Evolutionary conservation across 495 filamentous ascomycete species (phyloP), one percentile per base, ranked within the genome.

Genomic region (Ramalina intermedia): DNA sequence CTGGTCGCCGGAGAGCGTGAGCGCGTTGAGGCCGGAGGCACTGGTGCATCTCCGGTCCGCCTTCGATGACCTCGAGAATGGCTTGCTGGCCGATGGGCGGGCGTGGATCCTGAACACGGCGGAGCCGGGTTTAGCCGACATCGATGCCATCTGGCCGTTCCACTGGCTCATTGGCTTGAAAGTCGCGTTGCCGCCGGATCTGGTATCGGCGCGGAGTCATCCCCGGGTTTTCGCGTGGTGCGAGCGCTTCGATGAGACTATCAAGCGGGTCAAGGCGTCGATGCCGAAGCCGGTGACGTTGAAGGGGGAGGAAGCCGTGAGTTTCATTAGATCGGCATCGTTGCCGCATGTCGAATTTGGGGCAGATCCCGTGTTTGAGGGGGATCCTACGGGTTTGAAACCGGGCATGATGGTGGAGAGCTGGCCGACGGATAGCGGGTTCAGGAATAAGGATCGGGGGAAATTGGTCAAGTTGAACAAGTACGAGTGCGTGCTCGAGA

Each of bases 121-220:
- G 9, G 59, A 58, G 24, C 70, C 77, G 9, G 60, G 60, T 13
- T 55, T 79, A 56, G 74, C 67, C 4, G 81, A 83, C 59, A 71
- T 83, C 39, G 74, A 81, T 58, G 66, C 69, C 16, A 64, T 78
- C 12, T 84, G 78, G 79, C 57, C 66, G 0, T 66, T 81, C 45
- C 69, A 76, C 54, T 84, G 82, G 80, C 50, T 81, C 1, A 55
- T 61, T 6, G 62, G 48, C 2, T 48, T 76, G 3, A 64, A 67
- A 1, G 73, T 69, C 3, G 70, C 74, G 11, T 54, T 80, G 24
- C 64, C 67, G 37, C 52, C 58, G 17, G 60, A 63, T 5, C 37
- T 62, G 13, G 63, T 80, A 41, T 64, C 66, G 1, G 55, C 52
- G 36, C 46, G 59, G 17, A 58, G 51, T 12, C 78, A 70, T 54